Percentiles rank a stretch among this genome's conserved stretches.
phyloP scores from a whole-genome alignment of 2,329 filamentous ascomycete genomes.

The Penicillium frequentans region DNA sequence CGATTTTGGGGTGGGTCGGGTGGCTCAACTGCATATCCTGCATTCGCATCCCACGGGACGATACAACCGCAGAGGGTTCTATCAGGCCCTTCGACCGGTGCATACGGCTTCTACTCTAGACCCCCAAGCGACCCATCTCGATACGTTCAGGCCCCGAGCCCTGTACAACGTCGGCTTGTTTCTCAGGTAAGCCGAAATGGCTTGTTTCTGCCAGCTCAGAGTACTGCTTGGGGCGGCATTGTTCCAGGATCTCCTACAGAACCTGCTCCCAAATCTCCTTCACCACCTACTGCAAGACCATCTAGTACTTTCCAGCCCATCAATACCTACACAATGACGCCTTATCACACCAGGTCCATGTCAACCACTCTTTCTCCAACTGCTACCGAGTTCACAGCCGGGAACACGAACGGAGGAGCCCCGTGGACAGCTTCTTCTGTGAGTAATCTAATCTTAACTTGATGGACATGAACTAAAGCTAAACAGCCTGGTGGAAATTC shows the following conservation, averaged over 20 bases:
- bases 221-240: slow-evolving; percentile 36
- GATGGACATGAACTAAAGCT: slow-evolving; percentile 19
- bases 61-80: slow-evolving; percentile 36
- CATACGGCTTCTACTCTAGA: slow-evolving; percentile 29
- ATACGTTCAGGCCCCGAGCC: slow-evolving; percentile 25
- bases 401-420: slow-evolving; percentile 22
- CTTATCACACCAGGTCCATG: slow-evolving; percentile 58
- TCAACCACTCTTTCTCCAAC: slow-evolving; percentile 70
- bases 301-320: slow-evolving; percentile 35
- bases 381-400: slow-evolving; percentile 70
- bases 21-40: slow-evolving; percentile 19
- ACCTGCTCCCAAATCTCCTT: slow-evolving; percentile 27
- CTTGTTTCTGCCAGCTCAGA: slow-evolving; percentile 34
- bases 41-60: slow-evolving; percentile 18
- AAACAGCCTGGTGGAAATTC: slow-evolving; percentile 46
- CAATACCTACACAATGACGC: slow-evolving; percentile 35
- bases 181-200: slow-evolving; percentile 33
- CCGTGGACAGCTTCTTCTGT: slow-evolving; percentile 48
- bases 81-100: slow-evolving; percentile 32
- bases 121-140: slow-evolving; percentile 32
- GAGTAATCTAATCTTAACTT: slow-evolving; percentile 43
- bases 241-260: slow-evolving; percentile 24
- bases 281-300: slow-evolving; percentile 24
- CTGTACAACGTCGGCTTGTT: slow-evolving; percentile 29
- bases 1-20: slow-evolving; percentile 34